Conservation (phyloP, 2,329 filamentous ascomycete genomes). For the Calonectria henricotiae region DNA sequence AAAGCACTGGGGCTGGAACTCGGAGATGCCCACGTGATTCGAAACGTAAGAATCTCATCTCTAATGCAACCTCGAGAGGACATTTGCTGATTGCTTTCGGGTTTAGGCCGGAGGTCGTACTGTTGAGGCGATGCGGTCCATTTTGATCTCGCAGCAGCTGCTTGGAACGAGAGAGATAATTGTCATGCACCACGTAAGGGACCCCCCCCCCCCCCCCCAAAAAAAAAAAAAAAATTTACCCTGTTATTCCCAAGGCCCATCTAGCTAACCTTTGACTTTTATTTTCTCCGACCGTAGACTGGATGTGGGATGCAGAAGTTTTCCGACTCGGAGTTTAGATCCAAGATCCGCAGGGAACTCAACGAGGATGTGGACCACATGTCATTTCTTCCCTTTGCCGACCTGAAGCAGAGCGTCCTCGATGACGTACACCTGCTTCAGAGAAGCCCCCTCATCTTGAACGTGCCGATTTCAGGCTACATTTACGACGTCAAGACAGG, state of each 20-base stretch:
- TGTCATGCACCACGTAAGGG: slow-evolving; percentile 76
- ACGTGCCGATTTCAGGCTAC: slow-evolving; percentile 80
- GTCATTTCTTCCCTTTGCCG: slow-evolving; percentile 78
- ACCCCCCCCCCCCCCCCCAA: no score
- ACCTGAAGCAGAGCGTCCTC: slow-evolving; percentile 76
- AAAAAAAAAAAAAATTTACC: slow-evolving; percentile 11
- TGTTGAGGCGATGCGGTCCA: slow-evolving; percentile 79
- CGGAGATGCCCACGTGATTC: slow-evolving; percentile 85
- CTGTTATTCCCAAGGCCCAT: background rate
- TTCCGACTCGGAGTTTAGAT: slow-evolving; percentile 71
- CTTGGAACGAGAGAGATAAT: slow-evolving; percentile 84
- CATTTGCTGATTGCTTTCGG: slow-evolving; percentile 12
- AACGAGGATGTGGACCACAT: slow-evolving; percentile 67
- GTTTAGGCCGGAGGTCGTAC: slow-evolving; percentile 72
- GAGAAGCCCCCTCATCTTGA: slow-evolving; percentile 72
- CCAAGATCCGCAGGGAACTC: slow-evolving; percentile 73
- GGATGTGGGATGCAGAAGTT: slow-evolving; percentile 78
- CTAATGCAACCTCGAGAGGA: slow-evolving; percentile 19
- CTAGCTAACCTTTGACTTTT: slow-evolving; percentile 41
- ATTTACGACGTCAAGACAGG: slow-evolving; percentile 86
- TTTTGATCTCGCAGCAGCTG: slow-evolving; percentile 85
- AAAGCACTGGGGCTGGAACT: slow-evolving; percentile 75
- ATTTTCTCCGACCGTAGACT: slow-evolving; percentile 51
- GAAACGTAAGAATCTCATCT: slow-evolving; percentile 68
- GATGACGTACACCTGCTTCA: slow-evolving; percentile 78